Percentiles rank a stretch among this genome's conserved stretches.
Evolutionary conservation across 345 rosid species (phyloP).

Genomic region (Firmiana major): DNA sequence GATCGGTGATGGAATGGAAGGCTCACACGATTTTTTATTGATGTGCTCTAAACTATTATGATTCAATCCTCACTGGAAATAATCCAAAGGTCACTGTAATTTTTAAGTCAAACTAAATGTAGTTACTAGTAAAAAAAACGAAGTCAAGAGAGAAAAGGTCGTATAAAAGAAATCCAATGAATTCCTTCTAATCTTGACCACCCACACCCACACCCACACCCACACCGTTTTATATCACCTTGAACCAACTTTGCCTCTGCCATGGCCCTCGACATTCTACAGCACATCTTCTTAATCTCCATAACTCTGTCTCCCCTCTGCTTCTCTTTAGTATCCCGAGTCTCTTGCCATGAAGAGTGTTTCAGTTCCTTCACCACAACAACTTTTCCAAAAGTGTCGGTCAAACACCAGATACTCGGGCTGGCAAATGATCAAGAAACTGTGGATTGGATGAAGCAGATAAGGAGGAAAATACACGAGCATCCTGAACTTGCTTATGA

Average conservation of each 20-base stretch:
- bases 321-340: not conserved
- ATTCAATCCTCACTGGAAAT: too few species aligned
- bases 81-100: too few species aligned
- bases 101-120: too few species aligned
- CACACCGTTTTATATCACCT: not conserved
- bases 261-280: not conserved
- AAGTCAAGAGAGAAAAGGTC: not conserved
- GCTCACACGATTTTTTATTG: too few species aligned
- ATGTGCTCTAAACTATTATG: too few species aligned
- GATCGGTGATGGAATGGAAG: too few species aligned
- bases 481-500: slow-evolving; percentile 59
- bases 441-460: slow-evolving; percentile 39
- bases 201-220: not conserved
- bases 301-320: not conserved
- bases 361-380: not conserved
- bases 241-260: not conserved
- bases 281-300: not conserved
- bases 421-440: slow-evolving; percentile 34
- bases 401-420: slow-evolving; percentile 24
- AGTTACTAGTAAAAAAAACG: not conserved
- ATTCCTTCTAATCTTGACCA: not conserved
- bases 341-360: not conserved
- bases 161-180: not conserved
- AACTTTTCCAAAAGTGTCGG: slow-evolving; percentile 3
- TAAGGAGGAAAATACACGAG: slow-evolving; percentile 54